A percentile compares a stretch with the other conserved stretches of the same genome.
These are phyloP conservation scores for Brassica nigra DNA, from an alignment of 345 rosid genomes.

Conservation along the genomic window DNA sequence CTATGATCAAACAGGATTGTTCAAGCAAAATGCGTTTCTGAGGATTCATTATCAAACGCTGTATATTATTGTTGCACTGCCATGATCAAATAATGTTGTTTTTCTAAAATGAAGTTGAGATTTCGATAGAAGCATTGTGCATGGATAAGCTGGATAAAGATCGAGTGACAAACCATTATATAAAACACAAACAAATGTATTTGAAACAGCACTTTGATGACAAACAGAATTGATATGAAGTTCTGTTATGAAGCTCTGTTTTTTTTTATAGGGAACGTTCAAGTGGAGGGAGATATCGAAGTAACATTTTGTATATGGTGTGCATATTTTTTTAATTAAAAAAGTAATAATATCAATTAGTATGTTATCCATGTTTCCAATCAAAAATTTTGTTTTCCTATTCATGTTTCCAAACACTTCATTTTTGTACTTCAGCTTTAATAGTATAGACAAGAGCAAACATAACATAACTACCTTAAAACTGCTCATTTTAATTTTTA, in stretches of 20 bases:
- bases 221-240: not conserved
- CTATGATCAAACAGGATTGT: not conserved
- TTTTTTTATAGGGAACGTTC: not conserved
- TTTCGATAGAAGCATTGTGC: not conserved
- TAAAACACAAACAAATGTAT: not conserved
- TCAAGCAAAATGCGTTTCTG: not conserved
- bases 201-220: not conserved
- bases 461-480: constrained; percentile 15
- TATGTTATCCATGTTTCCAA: not conserved
- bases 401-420: too few species aligned
- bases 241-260: not conserved
- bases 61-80: not conserved
- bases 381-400: not conserved
- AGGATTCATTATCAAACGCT: not conserved
- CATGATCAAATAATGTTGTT: not conserved
- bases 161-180: not conserved
- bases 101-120: not conserved
- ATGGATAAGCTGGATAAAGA: not conserved
- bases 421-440: too few species aligned
- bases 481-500: constrained; percentile 11
- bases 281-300: not conserved
- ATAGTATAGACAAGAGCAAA: not conserved
- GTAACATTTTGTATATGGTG: not conserved
- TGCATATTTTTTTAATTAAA: too few species aligned
- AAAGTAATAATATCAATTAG: not conserved